Evolutionary conservation across 176 grass and related monocot species (phyloP).

Genomic region (Ampelocalamus luodianensis): DNA sequence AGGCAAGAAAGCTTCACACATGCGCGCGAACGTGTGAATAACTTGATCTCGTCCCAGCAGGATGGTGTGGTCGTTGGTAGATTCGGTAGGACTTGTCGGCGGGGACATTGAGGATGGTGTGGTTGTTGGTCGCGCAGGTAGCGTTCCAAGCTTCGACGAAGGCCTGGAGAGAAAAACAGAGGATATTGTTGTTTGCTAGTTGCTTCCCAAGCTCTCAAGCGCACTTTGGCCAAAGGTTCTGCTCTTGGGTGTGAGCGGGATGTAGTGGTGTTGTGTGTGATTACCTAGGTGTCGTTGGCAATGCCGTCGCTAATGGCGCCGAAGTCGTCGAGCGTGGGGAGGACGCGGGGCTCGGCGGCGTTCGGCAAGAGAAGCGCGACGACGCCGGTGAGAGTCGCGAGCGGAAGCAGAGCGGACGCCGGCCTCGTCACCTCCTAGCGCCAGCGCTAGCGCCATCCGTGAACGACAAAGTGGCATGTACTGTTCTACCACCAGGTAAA

Average conservation of each 20-base stretch:
- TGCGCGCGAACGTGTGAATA: slow-evolving; percentile 34
- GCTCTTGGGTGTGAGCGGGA: neutral
- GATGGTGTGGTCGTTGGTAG: neutral
- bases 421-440: neutral
- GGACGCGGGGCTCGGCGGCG: slow-evolving; percentile 26
- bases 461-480: neutral
- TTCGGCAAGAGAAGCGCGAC: neutral
- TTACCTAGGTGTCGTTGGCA: slow-evolving; percentile 54
- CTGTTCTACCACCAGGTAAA: neutral
- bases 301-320: slow-evolving; percentile 62
- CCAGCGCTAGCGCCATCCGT: neutral
- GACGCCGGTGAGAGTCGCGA: neutral
- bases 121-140: slow-evolving; percentile 34
- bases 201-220: neutral
- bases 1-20: neutral
- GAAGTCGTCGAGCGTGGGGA: slow-evolving; percentile 58
- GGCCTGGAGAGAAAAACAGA: slow-evolving; percentile 37
- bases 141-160: slow-evolving; percentile 55
- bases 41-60: slow-evolving; percentile 51
- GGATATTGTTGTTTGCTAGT: neutral
- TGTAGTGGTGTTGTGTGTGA: neutral
- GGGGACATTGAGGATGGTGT: slow-evolving; percentile 44
- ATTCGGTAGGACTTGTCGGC: slow-evolving; percentile 54
- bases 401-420: neutral
- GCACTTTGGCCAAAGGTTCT: neutral